Base-by-base conservation (phyloP, 257 asterid species). In the Paraleonurus japonicus region DNA sequence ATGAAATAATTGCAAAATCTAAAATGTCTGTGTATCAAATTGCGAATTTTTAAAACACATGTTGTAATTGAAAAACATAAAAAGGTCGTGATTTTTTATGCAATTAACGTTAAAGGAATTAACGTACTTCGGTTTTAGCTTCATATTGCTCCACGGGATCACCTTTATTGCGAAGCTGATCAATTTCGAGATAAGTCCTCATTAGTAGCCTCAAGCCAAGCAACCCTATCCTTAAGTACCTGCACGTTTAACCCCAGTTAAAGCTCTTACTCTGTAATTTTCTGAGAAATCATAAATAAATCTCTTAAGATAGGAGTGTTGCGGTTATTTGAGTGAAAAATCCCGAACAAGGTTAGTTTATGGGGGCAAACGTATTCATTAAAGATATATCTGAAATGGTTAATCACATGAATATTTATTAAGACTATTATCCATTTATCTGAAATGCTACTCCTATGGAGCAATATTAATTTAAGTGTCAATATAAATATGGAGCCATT, bases 191-290 rank as follows among this genome's bases (percentile, higher is more conserved):
- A 83, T 54, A 93, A 86, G 71, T 90, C 92, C 85, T 93, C 95
- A 50, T 93, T 93, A 30, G 79, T 82, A 28, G 95, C 83, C 84
- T 93, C 98, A 23, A 93, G 98, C 97, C 93, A 87, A 71, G 89
- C 76, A 75, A 93, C 82, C 76, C 86, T 82, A 45, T 93, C 95
- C 81, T 82, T 90, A 23, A 92, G 92, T 61, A 84, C 87, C 98
- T 92, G 86, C 83, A 86, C 28, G 7, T 59, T 75, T 51, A 68
- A 17, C 60, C 62, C 41, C 11, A 61, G 73, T 79, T 78, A 79
- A 68, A 43, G 41, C 23, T 73, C 37, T 41, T 67, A 37, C 60
- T 30, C 60, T 16, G 16, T 7, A 65, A 33, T 61, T 20, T 35
- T 23, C 50, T 55, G 3, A 9, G 51, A 71, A 60, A 60, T 27